Conservation (phyloP, 305 asterid genomes). For the Fraxinus latifolia region DNA sequence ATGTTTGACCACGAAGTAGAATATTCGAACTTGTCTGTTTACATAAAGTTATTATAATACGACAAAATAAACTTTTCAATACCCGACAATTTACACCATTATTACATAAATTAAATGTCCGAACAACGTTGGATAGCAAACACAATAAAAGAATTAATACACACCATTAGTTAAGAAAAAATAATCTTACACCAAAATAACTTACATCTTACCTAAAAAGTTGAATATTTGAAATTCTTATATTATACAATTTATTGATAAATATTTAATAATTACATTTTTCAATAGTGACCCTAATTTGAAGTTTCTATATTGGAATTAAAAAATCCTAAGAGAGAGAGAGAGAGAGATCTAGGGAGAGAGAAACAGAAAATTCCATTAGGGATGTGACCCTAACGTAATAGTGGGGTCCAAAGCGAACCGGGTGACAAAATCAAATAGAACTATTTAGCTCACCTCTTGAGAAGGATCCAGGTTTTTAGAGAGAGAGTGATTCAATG, state of each 20-base stretch:
- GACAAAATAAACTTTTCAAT: neutral
- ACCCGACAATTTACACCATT: neutral
- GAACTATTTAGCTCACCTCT: neutral
- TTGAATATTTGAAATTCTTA: neutral
- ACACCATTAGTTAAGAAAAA: neutral
- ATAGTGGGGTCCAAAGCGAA: neutral
- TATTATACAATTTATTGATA: neutral
- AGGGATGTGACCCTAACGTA: neutral
- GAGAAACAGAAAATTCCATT: neutral
- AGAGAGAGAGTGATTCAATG: neutral
- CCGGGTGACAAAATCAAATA: neutral
- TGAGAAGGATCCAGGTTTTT: neutral
- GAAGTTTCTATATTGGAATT: neutral
- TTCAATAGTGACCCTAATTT: neutral
- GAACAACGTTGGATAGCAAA: neutral
- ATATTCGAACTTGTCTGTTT: neutral
- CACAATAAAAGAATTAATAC: neutral
- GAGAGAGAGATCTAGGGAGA: neutral
- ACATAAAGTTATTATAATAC: neutral
- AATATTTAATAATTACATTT: neutral
- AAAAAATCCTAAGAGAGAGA: neutral
- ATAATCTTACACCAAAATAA: neutral
- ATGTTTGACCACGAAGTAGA: neutral
- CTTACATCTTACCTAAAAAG: neutral
- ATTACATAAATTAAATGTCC: neutral